phyloP scores from a whole-genome alignment of 1,284 basidiomycete species.

The Heterobasidion parviporum region DNA sequence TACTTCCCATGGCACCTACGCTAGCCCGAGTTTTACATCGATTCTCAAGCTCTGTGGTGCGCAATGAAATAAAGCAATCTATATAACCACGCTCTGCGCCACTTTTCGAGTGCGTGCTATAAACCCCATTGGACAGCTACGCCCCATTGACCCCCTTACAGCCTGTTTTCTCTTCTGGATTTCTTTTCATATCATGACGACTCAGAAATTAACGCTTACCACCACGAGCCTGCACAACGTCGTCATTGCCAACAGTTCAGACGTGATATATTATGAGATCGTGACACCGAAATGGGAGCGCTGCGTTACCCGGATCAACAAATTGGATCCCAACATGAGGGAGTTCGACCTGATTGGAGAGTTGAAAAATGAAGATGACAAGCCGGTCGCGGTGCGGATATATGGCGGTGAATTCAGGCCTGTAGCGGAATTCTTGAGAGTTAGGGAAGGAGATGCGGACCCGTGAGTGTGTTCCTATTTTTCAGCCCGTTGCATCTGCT shows the following conservation, averaged over 20 bases:
- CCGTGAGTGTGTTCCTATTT: background rate
- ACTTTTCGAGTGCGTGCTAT: background rate
- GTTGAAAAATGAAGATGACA: constrained; percentile 25
- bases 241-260: constrained; percentile 28
- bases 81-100: background rate
- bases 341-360: constrained; percentile 26
- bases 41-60: background rate
- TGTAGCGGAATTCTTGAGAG: constrained; percentile 20
- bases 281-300: constrained; percentile 32
- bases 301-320: constrained; percentile 25
- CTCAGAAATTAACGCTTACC: constrained; percentile 29
- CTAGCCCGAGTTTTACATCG: background rate
- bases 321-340: constrained; percentile 24
- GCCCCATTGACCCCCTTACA: background rate
- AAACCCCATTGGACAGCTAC: background rate
- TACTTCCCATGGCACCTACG: background rate
- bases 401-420: constrained; percentile 20
- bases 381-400: constrained; percentile 20
- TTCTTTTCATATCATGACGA: constrained; percentile 10
- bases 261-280: constrained; percentile 33
- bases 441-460: constrained; percentile 9
- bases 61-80: too few relatives aligned
- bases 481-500: background rate
- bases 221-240: constrained; percentile 30
- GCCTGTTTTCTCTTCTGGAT: background rate